Conservation (phyloP, 768 basidiomycete species). For the Piloderma croceum region DNA sequence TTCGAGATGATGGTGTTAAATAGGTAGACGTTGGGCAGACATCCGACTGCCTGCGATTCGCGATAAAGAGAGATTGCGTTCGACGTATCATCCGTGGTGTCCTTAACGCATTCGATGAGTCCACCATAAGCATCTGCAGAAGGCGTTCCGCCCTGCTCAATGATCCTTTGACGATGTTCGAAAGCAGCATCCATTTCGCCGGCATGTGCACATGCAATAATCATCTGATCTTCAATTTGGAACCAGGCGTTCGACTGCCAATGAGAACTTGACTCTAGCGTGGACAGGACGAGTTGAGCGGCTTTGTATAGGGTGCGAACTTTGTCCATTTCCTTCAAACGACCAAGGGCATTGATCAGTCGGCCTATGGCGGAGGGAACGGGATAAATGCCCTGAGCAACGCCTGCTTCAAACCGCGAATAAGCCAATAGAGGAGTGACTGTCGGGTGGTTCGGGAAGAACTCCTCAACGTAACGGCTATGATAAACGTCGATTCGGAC, state of each 20-base stretch:
- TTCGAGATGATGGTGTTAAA: conserved; percentile 98
- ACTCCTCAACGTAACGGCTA: conserved; percentile 28
- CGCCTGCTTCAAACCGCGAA: conserved; percentile 39
- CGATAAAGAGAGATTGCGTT: conserved; percentile 82
- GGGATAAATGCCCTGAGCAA: conserved; percentile 45
- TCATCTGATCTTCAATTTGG: conserved; percentile 81
- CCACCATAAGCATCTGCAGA: conserved; percentile 90
- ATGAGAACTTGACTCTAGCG: conserved; percentile 37
- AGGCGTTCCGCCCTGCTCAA: conserved; percentile 72
- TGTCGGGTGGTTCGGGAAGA: conserved; percentile 22
- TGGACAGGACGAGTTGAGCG: conserved; percentile 56
- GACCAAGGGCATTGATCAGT: conserved; percentile 66
- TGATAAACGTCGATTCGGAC: conserved; percentile 22
- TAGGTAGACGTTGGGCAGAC: conserved; percentile 77
- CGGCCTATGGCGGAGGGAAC: conserved; percentile 46
- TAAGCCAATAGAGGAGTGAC: conserved; percentile 39
- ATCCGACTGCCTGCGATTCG: conserved; percentile 66
- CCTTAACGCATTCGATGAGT: conserved; percentile 79
- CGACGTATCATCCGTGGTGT: conserved; percentile 92
- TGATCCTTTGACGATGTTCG: conserved; percentile 69
- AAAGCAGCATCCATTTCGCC: conserved; percentile 79
- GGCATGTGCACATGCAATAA: conserved; percentile 76
- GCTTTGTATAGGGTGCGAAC: conserved; percentile 61
- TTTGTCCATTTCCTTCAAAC: conserved; percentile 52
- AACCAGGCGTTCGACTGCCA: conserved; percentile 64